Percentiles rank a stretch among this genome's conserved stretches.
Evolutionary conservation across 495 filamentous ascomycete genomes (phyloP).

Genomic region (Penicillium malachiteum): DNA sequence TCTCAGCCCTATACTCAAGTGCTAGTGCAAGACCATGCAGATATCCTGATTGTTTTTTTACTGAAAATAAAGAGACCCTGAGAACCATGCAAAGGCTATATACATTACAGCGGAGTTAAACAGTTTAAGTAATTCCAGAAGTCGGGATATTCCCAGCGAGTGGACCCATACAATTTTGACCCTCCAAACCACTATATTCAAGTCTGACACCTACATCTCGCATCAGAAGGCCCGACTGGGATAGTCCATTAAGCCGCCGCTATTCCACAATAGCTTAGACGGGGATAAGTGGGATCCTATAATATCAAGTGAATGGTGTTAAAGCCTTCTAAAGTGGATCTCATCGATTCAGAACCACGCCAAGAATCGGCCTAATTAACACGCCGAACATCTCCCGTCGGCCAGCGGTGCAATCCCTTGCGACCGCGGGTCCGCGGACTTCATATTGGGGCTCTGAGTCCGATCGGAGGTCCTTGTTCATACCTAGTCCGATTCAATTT

Average conservation of each 20-base stretch:
- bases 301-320: no score
- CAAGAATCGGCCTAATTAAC: slow-evolving; percentile 5
- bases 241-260: no score
- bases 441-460: neutral
- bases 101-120: neutral
- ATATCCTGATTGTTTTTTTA: no score
- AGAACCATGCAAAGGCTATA: neutral
- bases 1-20: no score
- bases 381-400: slow-evolving; percentile 1
- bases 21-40: no score
- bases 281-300: neutral
- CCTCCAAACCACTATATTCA: no score
- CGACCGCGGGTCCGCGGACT: slow-evolving; percentile 1
- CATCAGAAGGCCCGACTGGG: no score
- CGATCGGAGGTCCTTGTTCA: neutral
- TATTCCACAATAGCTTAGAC: no score
- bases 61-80: no score
- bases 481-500: neutral
- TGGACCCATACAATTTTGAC: neutral
- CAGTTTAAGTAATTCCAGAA: no score
- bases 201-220: no score
- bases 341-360: neutral
- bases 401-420: slow-evolving; percentile 10
- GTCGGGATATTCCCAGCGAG: slow-evolving; percentile 5
- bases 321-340: neutral